Conservation (phyloP, 108 stramenopile species). For the Halocafeteria seosinensis region DNA sequence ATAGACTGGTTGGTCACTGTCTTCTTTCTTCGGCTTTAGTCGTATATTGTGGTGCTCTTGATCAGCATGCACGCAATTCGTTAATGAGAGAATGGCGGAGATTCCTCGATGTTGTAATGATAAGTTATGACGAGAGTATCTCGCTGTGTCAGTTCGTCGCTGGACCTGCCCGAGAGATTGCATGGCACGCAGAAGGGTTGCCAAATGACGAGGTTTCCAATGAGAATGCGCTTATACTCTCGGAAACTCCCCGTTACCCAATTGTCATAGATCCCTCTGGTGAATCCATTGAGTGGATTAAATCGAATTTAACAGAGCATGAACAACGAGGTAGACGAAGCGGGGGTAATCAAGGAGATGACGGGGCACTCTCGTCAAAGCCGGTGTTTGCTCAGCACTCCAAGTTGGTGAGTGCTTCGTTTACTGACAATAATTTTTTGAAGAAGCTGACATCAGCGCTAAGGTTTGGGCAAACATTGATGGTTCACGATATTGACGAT, state of each 20-base stretch:
- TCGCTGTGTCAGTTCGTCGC: background rate
- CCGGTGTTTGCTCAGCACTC: background rate
- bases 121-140: background rate
- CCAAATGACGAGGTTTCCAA: slow-evolving; percentile 72
- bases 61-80: slow-evolving; percentile 20
- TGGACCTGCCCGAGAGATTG: background rate
- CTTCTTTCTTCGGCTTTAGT: slow-evolving; percentile 75
- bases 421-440: slow-evolving; percentile 70
- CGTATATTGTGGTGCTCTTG: slow-evolving; percentile 79
- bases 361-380: background rate
- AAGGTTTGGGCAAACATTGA: slow-evolving; percentile 81
- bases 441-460: slow-evolving; percentile 86
- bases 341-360: background rate
- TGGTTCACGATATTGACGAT: slow-evolving; percentile 76
- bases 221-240: slow-evolving; percentile 85
- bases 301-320: background rate
- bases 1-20: slow-evolving; percentile 69
- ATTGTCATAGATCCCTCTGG: slow-evolving; percentile 97
- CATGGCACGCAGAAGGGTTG: slow-evolving; percentile 28
- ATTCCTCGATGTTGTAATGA: background rate
- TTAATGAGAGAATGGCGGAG: background rate
- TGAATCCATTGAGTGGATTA: slow-evolving; percentile 48
- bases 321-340: background rate
- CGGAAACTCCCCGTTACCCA: slow-evolving; percentile 66
- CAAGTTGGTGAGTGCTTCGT: slow-evolving; percentile 41